A percentile compares a stretch with the other conserved stretches of the same genome.
Conservation (phyloP, 192 early-diverging fungal species). For the Nowakowskiella sp. region DNA sequence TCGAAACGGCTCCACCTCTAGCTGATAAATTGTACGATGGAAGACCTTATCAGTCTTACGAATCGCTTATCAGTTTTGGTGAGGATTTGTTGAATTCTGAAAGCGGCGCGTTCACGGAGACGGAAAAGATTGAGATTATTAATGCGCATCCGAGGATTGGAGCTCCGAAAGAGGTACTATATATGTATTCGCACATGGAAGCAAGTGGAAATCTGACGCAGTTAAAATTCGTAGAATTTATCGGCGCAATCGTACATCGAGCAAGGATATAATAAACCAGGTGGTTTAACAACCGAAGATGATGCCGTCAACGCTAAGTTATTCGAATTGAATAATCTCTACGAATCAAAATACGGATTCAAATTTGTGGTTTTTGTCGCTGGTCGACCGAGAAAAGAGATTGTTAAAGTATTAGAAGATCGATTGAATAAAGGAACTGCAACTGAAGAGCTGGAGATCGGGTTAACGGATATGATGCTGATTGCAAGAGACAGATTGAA, state of each 20-base stretch:
- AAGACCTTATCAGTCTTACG: constrained; percentile 67
- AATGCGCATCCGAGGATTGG: constrained; percentile 90
- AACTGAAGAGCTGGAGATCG: constrained; percentile 59
- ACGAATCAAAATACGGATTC: constrained; percentile 44
- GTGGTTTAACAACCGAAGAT: constrained; percentile 3
- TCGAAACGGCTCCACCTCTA: constrained; percentile 80
- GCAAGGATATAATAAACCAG: constrained; percentile 16
- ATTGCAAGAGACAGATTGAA: constrained; percentile 74
- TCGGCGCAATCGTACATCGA: constrained; percentile 21
- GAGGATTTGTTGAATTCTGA: constrained; percentile 29
- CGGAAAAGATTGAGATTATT: constrained; percentile 69
- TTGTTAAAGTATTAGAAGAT: constrained; percentile 69
- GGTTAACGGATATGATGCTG: constrained; percentile 66
- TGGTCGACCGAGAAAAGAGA: constrained; percentile 52
- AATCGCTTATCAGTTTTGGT: constrained; percentile 53
- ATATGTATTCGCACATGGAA: too few relatives aligned
- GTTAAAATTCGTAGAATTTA: too few relatives aligned
- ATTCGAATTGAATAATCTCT: constrained; percentile 25
- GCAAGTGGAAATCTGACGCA: too few relatives aligned
- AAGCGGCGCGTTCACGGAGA: constrained; percentile 18
- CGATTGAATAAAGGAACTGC: constrained; percentile 52
- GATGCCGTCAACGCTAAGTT: constrained; percentile 24
- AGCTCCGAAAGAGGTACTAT: constrained; percentile 11
- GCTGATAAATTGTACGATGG: constrained; percentile 55
- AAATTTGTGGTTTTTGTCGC: constrained; percentile 44